Evolutionary conservation across 345 rosid genomes (phyloP).

Genomic region (Stellera chamaejasme): DNA sequence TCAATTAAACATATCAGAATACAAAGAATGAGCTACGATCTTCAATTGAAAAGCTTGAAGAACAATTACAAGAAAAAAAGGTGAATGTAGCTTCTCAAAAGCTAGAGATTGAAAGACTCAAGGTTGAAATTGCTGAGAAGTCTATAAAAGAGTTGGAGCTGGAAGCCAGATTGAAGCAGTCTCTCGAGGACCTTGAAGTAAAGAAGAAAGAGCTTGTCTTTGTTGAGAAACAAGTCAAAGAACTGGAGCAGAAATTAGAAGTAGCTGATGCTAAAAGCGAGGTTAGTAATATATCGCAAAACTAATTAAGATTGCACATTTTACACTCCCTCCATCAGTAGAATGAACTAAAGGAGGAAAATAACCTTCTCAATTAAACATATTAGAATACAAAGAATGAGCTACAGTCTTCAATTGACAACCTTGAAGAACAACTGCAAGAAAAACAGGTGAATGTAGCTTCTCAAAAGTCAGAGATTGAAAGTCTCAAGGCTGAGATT

Average conservation of each 20-base stretch:
- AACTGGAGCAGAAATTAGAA: conserved; percentile 66
- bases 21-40: too few relatives aligned
- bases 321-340: too few relatives aligned
- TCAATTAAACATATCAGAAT: too few relatives aligned
- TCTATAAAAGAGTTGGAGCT: conserved; percentile 32
- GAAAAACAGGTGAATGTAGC: conserved; percentile 39
- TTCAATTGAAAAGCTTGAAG: too few relatives aligned
- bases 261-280: conserved; percentile 47
- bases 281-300: conserved; percentile 28
- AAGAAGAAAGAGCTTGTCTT: too few relatives aligned
- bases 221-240: conserved; percentile 50
- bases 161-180: too few relatives aligned
- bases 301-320: too few relatives aligned
- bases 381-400: conserved; percentile 29
- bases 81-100: too few relatives aligned
- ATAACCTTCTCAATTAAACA: conserved; percentile 5
- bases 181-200: too few relatives aligned
- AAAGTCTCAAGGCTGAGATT: conserved; percentile 36
- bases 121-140: conserved; percentile 35
- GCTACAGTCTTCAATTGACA: conserved; percentile 47
- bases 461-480: conserved; percentile 34
- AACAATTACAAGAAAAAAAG: too few relatives aligned
- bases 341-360: conserved; percentile 63
- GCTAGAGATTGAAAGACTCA: too few relatives aligned
- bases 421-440: conserved; percentile 54